Evolutionary conservation across 2,329 filamentous ascomycete genomes (phyloP).

Genomic region (Neonectria faginata): DNA sequence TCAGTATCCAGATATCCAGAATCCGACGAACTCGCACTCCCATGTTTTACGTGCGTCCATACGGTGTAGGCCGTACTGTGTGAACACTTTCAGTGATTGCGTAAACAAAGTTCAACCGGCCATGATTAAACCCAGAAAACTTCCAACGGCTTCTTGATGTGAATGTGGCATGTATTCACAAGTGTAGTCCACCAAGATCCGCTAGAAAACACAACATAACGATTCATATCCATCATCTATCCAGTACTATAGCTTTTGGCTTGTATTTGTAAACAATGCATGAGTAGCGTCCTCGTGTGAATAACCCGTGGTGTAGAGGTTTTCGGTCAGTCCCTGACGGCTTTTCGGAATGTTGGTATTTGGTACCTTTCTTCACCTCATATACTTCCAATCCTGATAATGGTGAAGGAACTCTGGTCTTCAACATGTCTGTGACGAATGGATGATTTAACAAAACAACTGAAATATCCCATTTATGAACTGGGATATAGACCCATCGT

Average conservation of each 20-base stretch:
- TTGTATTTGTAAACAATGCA: too few relatives aligned
- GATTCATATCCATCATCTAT: not conserved
- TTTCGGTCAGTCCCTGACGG: not conserved
- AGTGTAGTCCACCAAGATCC: not conserved
- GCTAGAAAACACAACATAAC: not conserved
- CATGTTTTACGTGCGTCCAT: not conserved
- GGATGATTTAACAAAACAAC: not conserved
- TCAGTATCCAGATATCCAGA: not conserved
- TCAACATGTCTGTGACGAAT: not conserved
- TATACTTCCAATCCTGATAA: not conserved
- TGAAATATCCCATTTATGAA: not conserved
- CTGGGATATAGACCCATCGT: not conserved
- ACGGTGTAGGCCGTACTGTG: not conserved
- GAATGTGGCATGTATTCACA: not conserved
- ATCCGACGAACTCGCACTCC: conserved; percentile 4
- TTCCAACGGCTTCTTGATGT: not conserved
- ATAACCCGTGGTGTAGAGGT: not conserved
- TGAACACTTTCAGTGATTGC: not conserved
- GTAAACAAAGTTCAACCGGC: not conserved
- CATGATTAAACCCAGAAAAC: not conserved
- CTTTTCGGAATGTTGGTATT: not conserved
- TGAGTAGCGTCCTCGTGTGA: not conserved
- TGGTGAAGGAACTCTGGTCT: not conserved
- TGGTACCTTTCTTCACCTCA: not conserved
- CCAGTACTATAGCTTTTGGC: too few relatives aligned